Evolutionary conservation across 345 rosid species (phyloP).

Genomic region (Microthlaspi erraticum): DNA sequence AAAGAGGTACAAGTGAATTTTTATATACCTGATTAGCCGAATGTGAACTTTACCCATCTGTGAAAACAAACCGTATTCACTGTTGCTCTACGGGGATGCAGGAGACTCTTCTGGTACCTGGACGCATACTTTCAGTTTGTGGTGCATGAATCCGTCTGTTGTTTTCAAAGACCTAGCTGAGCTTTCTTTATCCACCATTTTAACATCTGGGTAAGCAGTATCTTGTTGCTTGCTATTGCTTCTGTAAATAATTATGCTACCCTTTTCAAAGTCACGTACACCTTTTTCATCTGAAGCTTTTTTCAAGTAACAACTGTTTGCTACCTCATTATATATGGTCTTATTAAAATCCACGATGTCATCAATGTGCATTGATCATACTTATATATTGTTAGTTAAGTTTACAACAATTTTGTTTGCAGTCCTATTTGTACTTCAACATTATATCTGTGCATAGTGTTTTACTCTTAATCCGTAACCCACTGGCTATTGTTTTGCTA

Average conservation of each 20-base stretch:
- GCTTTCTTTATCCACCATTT: conserved; percentile 79
- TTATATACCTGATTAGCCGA: not conserved
- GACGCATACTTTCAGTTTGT: conserved; percentile 69
- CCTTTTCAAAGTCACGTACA: conserved; percentile 9
- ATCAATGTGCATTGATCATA: not conserved
- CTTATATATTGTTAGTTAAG: not conserved
- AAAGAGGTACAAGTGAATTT: conserved; percentile 65
- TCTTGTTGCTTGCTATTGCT: not conserved
- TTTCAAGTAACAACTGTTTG: conserved; percentile 1
- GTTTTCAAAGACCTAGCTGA: conserved; percentile 84
- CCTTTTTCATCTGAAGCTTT: conserved; percentile 6
- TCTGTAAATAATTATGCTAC: conserved; percentile 1
- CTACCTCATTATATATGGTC: not conserved
- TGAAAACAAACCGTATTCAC: conserved; percentile 8
- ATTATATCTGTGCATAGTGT: conserved; percentile 5
- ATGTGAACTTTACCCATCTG: not conserved
- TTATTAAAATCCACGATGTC: not conserved
- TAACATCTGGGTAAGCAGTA: conserved; percentile 86
- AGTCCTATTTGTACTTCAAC: not conserved
- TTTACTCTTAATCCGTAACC: not conserved
- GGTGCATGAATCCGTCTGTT: conserved; percentile 95
- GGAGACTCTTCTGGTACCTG: conserved; percentile 62
- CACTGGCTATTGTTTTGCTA: conserved; percentile 22
- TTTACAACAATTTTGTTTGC: not conserved
- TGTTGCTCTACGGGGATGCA: conserved; percentile 40